Evolutionary conservation across 2,329 filamentous ascomycete species (phyloP), one percentile per base, ranked within the genome.

Genomic region (Eutypa lata): DNA sequence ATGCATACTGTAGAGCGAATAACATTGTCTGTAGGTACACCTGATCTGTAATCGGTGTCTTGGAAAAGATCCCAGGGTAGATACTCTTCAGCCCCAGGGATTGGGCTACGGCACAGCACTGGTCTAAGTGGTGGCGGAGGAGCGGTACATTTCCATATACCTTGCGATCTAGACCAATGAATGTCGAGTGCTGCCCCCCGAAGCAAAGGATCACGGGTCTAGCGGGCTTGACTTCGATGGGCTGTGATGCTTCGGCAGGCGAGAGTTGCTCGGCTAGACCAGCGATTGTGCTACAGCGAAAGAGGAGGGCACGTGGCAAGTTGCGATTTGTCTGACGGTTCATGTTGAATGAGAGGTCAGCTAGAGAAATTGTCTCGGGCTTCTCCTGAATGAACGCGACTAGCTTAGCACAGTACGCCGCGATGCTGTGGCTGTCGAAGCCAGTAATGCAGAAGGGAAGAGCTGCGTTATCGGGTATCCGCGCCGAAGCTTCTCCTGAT

Each of bases 1-100:
- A 65, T 2, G 72, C 58, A 48, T 73, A 73, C 56, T 75, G 70
- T 2, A 73, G 49, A 2, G 73, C 63, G 16, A 77, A 71, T 1
- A 77, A 57, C 3, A 51, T 59, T 0, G 69, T 56, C 49, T 79
- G 76, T 2, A 79, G 56, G 2, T 43, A 47, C 0, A 66, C 62
- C 0, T 58, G 42, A 43, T 69, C 57, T 1, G 35, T 7, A n/a
- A 69, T 52, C 0, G 65, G 57, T 2, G 53, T 28, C 0, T 42
- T 46, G 8, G 59, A 22, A 48, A 72, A 72, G 24, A 72, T 61
- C 10, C 14, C 40, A 0, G 68, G 69, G 40, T 53, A 65, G 21
- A 73, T 58, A 42, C 58, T 58, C 2, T 21, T 52, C n/a, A n/a
- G n/a, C 0, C 67, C 66, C 0, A 63, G 48, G 0, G 49, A 44